Evolutionary conservation across 2,329 filamentous ascomycete genomes (phyloP), one percentile per base, ranked within the genome.

Genomic region (Neonectria faginata): DNA sequence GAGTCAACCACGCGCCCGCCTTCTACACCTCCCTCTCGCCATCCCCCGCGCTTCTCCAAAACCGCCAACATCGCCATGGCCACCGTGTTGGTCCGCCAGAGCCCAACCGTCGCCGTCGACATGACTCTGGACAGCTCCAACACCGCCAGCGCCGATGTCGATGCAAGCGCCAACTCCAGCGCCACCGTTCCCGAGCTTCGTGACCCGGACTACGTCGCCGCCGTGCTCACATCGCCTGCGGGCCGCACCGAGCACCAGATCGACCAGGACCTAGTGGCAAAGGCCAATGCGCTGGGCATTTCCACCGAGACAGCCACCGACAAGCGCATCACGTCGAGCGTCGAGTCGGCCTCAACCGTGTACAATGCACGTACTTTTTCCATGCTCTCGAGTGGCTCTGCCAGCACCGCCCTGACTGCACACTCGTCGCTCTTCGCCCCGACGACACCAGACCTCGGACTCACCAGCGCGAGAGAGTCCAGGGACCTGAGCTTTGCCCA

Each of bases 401-500:
- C 77, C 3, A 80, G 76, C 65, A 82, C 82, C 5, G 75, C 76
- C 29, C 66, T 81, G 27, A 84, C 83, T 1, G 79, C 80, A 20
- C 78, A 79, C 57, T 83, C 83, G 0, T 84, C 82, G 53, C 73
- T 80, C 20, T 78, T 77, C 57, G 76, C 72, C 8, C 72, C 69
- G 6, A 66, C 71, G 20, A 65, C 63, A 29, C 62, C 68, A 55
- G 60, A 72, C 75, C 44, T 67, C 70, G 59, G 78, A 73, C 64
- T 66, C 36, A 61, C 60, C 25, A 67, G 66, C 42, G 67, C 51
- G 48, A 61, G 68, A 22, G 70, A 79, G 58, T 79, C 79, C 41
- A 80, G 79, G 64, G 79, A 73, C 39, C 73, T 84, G 27, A 84
- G 75, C 60, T 87, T 88, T 67, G 77, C 79, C 7, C 80, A 82